Base-by-base conservation (phyloP, 352 stramenopile species). In the Phytophthora pistaciae region DNA sequence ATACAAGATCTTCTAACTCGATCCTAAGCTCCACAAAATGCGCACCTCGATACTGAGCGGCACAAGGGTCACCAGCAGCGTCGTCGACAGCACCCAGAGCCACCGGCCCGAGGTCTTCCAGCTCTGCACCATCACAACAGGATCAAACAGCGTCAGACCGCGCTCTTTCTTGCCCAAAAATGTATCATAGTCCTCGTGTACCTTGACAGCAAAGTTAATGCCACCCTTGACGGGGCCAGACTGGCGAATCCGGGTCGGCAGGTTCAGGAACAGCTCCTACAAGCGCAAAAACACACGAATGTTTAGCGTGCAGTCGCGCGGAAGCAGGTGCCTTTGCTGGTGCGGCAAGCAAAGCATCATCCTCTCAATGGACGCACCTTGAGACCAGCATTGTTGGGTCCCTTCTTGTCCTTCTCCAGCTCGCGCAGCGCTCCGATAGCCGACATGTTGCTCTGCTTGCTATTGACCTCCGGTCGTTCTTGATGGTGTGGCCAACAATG, bases 341-440 rank as follows among this genome's bases (percentile, higher is more conserved):
- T n/a, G n/a, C n/a, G n/a, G n/a, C n/a, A n/a, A n/a, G 23, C 50
- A 46, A 18, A 38, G 5, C 20, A 18, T 16, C 21, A 36, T 8
- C 29, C 29, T 10, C 46, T 31, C 10, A 53, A 9, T 11, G 2
- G 5, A 46, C 64, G 21, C 40, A 92, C 84, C 83, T 87, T 91
- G 27, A 92, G 55, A 55, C 85, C 78, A 36, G 68, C 69, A 31
- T 91, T 90, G 64, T 83, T 82, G 4, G 79, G 64, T 54, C 78
- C 82, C 76, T 94, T 89, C 75, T 94, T 93, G 74, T 94, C 81
- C 78, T 95, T 93, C 77, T 95, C 89, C 46, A 96, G 80, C 64
- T 96, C 79, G 60, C 88, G 87, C 64, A 96, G 75, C 69, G 84
- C 84, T 76, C 84, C 83, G 63, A 96, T 94, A 53, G 87, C 87